A percentile compares a stretch with the other conserved stretches of the same genome.
Evolutionary conservation across 306 rosid genomes (phyloP).

Genomic region (Sicyos edulis): DNA sequence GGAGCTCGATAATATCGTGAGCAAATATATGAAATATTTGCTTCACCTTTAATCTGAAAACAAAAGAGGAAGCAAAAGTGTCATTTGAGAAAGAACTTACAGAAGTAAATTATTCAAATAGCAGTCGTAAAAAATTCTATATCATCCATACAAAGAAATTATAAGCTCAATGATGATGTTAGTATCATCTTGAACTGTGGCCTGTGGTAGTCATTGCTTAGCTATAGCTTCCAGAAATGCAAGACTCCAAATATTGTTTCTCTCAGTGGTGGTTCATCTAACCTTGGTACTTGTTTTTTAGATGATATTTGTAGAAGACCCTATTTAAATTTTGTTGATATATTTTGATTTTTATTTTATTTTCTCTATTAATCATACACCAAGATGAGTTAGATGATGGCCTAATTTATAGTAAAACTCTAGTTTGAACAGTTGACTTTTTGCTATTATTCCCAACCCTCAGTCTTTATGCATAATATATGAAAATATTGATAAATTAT

Average conservation of each 20-base stretch:
- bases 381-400: neutral
- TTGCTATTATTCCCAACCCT: neutral
- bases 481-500: neutral
- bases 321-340: neutral
- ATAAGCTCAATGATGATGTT: neutral
- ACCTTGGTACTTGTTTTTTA: neutral
- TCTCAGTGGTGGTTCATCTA: neutral
- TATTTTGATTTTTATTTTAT: neutral
- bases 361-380: neutral
- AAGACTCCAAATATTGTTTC: neutral
- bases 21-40: slow-evolving; percentile 86
- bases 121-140: neutral
- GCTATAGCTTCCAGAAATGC: too few relatives aligned
- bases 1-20: slow-evolving; percentile 97
- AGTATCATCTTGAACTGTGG: neutral
- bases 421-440: neutral
- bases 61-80: slow-evolving; percentile 7
- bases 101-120: neutral
- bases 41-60: slow-evolving; percentile 75
- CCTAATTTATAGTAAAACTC: neutral
- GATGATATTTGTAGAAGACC: neutral
- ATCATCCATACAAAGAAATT: neutral
- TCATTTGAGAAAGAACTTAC: slow-evolving; percentile 2
- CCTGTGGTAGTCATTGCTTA: too few relatives aligned
- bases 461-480: neutral